These are phyloP conservation scores for Picochlorum sp. DNA, from an alignment of 139 green algal genomes.

Conservation along the genomic window DNA sequence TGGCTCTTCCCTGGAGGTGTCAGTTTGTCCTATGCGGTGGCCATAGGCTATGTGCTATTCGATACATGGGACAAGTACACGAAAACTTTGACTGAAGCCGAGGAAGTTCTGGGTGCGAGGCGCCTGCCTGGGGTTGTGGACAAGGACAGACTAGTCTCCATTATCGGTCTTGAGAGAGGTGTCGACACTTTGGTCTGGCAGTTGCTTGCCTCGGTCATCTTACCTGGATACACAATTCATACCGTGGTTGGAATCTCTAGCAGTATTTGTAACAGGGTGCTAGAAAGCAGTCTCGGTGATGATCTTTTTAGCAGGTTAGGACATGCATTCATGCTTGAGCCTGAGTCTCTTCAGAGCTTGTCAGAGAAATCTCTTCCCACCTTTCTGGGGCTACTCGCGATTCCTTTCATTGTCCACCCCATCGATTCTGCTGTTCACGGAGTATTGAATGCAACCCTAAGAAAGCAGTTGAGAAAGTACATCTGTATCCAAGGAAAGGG, in stretches of 20 bases:
- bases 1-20: conserved; percentile 60
- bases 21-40: conserved; percentile 54
- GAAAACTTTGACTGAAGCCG: conserved; percentile 35
- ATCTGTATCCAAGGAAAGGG: conserved; percentile 31
- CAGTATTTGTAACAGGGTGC: conserved; percentile 20
- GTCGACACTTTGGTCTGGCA: conserved; percentile 70
- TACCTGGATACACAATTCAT: conserved; percentile 69
- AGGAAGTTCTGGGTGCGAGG: not conserved
- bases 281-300: conserved; percentile 1
- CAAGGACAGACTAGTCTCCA: conserved; percentile 19
- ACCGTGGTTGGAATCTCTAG: conserved; percentile 45
- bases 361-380: conserved; percentile 55
- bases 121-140: conserved; percentile 10
- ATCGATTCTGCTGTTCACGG: conserved; percentile 60
- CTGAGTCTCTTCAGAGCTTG: conserved; percentile 15
- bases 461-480: conserved; percentile 40
- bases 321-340: not conserved
- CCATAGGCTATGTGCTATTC: conserved; percentile 61
- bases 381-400: conserved; percentile 40
- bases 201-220: conserved; percentile 52
- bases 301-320: not conserved
- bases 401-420: conserved; percentile 70
- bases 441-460: conserved; percentile 51
- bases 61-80: conserved; percentile 66
- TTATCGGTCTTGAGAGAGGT: conserved; percentile 43